Base-by-base conservation (phyloP, 2,329 filamentous ascomycete genomes). In the Simplicillium sp. region DNA sequence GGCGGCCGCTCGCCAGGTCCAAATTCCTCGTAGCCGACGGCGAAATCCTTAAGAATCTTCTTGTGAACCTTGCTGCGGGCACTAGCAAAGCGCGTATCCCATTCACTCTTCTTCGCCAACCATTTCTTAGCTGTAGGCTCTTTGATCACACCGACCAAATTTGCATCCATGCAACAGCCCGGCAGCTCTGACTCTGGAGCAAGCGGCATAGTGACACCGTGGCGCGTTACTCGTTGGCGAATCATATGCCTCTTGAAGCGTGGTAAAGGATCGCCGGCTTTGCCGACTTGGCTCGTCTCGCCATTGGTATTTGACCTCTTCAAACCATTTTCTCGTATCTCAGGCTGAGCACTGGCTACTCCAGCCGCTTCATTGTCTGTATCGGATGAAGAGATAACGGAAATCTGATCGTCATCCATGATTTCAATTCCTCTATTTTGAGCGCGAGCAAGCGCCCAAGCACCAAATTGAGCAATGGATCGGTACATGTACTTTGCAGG, bases 401-500 rank as follows among this genome's bases (percentile, higher is more conserved):
- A 90, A 37, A 88, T 76, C 11, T 76, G 69, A 48, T 89, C 84
- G 44, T 94, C 86, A 45, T 89, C 82, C 29, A 83, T 60, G 29
- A 94, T 90, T 14, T 92, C 84, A 41, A 95, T 89, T 1, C 78
- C 77, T 1, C 74, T 77, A 44, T 87, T 74, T 55, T 96, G 89
- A 0, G 88, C 87, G 48, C 82, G 73, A 1, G 89, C 87, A 16
- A 96, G 70, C 0, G 84, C 84, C 89, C 89, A 97, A 0, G 89
- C 87, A 2, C 88, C 84, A 54, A 98, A 97, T 50, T 96, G 90
- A 0, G 92, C 85, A 39, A 96, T 80, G 2, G 87, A 86, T 37
- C 90, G 77, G 58, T 87, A 97, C 88, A 97, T 96, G 63, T 84
- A 85, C 59, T 97, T 97, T 36, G 90, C 92, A 1, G 92, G 92